Conservation (phyloP, 164 flowering plant genomes). For the Umbilicus rupestris region DNA sequence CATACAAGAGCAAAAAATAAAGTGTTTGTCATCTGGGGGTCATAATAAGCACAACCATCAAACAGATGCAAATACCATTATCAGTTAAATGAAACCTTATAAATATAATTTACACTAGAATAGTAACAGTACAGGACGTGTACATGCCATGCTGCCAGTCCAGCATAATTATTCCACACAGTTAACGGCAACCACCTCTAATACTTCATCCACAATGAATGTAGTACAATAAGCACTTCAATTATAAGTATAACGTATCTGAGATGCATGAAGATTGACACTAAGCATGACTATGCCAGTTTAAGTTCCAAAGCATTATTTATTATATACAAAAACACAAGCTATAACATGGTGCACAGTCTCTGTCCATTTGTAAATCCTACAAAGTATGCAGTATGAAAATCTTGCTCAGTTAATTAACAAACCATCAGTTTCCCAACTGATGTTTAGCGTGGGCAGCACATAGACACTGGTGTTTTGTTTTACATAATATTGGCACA, state of each 20-base stretch:
- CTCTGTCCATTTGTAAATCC: not conserved
- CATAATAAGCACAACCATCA: not conserved
- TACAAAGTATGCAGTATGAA: not conserved
- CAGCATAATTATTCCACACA: not conserved
- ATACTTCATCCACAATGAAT: not conserved
- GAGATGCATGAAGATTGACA: not conserved
- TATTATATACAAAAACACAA: not conserved
- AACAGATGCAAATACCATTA: not conserved
- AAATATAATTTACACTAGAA: not conserved
- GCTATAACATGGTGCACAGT: not conserved
- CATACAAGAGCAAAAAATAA: too few relatives aligned
- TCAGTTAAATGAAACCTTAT: not conserved
- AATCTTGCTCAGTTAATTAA: not conserved
- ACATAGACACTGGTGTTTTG: too few relatives aligned
- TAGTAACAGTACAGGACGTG: not conserved
- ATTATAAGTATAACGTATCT: not conserved
- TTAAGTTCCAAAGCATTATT: not conserved
- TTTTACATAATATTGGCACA: too few relatives aligned
- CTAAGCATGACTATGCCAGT: not conserved
- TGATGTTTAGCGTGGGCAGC: too few relatives aligned
- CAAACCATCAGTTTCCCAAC: not conserved
- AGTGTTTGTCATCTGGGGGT: not conserved
- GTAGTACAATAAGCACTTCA: not conserved
- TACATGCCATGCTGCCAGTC: not conserved
- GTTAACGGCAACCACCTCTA: not conserved